Evolutionary conservation across 345 rosid genomes (phyloP).

Genomic region (Rhodamnia rubescens): DNA sequence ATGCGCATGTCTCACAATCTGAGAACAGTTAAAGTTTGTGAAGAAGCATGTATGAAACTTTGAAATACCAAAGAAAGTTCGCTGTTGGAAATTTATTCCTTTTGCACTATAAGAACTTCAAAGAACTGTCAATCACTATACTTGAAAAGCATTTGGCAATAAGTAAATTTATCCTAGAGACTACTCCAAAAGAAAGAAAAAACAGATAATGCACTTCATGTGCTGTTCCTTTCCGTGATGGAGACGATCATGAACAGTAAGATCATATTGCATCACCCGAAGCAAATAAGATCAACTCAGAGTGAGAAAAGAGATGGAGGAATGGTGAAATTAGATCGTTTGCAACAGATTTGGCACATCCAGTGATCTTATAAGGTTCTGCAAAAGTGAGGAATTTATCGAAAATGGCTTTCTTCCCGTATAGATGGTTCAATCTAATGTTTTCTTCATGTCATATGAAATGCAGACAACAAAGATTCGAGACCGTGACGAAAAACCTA

Average conservation of each 20-base stretch:
- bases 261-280: background rate
- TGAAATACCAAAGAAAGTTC: background rate
- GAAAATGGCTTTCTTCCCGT: background rate
- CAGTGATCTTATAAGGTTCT: background rate
- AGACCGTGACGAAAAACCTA: conserved; percentile 63
- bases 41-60: background rate
- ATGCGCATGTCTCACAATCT: background rate
- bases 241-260: background rate
- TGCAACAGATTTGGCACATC: background rate
- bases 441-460: background rate
- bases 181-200: background rate
- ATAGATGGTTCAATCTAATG: background rate
- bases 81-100: background rate
- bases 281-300: background rate
- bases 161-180: background rate
- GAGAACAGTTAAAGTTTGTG: background rate
- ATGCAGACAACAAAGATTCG: conserved; percentile 73
- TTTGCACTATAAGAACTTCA: background rate
- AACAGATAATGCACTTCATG: background rate
- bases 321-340: background rate
- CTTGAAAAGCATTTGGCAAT: background rate
- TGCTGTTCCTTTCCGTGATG: background rate
- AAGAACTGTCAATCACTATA: background rate
- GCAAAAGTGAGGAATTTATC: background rate
- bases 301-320: background rate